phyloP scores from a whole-genome alignment of 2,329 filamentous ascomycete species.

The Calonectria honghensis region DNA sequence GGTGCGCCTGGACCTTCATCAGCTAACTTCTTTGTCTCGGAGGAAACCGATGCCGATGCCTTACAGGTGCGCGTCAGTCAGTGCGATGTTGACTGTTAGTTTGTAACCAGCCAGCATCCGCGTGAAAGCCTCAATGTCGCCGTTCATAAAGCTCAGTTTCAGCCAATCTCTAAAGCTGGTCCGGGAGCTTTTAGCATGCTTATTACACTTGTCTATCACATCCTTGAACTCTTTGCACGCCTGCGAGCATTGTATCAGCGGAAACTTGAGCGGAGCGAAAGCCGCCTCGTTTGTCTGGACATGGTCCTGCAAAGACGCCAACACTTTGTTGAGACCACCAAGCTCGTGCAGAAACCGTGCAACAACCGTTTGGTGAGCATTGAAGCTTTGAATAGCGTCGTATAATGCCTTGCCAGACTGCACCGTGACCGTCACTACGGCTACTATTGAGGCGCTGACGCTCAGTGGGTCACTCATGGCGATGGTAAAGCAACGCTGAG shows the following conservation, averaged over 20 bases:
- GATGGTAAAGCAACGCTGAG: background rate
- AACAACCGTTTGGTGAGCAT: slow-evolving; percentile 5
- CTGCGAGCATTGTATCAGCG: slow-evolving; percentile 7
- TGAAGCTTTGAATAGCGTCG: slow-evolving; percentile 20
- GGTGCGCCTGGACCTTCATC: slow-evolving; percentile 1
- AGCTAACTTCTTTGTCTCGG: background rate
- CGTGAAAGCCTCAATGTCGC: slow-evolving; percentile 25
- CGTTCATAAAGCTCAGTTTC: slow-evolving; percentile 33
- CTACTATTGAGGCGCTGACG: slow-evolving; percentile 11
- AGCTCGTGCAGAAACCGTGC: slow-evolving; percentile 6
- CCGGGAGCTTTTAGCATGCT: slow-evolving; percentile 2
- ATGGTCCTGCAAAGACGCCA: slow-evolving; percentile 15
- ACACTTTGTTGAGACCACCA: background rate
- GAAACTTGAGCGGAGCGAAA: slow-evolving; percentile 23
- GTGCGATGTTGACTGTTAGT: slow-evolving; percentile 21
- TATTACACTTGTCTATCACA: slow-evolving; percentile 19
- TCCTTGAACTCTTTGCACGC: slow-evolving; percentile 24
- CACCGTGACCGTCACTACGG: slow-evolving; percentile 17
- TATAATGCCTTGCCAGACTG: slow-evolving; percentile 17
- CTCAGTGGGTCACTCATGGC: slow-evolving; percentile 16
- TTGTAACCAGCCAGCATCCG: slow-evolving; percentile 35
- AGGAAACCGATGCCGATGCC: background rate
- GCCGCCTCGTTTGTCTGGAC: background rate
- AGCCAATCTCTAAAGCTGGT: slow-evolving; percentile 35
- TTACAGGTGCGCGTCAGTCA: slow-evolving; percentile 30